Conservation (phyloP, 1,139 yeast species). For the Saccharomycopsis hybrid region DNA sequence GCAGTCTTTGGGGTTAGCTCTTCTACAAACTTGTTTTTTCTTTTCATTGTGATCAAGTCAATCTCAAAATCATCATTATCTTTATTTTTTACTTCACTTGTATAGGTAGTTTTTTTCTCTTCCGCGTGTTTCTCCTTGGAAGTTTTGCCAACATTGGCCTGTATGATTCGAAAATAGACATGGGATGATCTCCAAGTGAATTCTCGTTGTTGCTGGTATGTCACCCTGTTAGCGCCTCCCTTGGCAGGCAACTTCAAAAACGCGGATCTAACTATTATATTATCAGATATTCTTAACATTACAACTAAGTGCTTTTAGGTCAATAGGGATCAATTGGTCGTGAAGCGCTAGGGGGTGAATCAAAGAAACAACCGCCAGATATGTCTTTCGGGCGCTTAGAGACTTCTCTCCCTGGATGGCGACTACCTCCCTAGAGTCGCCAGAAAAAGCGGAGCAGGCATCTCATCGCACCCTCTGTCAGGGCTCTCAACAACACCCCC, state of each 20-base stretch:
- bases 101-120: neutral
- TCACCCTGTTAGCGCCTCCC: neutral
- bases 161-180: constrained; percentile 5
- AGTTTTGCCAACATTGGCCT: neutral
- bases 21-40: neutral
- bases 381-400: no score
- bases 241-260: neutral
- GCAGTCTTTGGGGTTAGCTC: no score
- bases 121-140: neutral
- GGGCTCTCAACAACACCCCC: no score
- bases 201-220: neutral
- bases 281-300: constrained; percentile 5
- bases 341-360: no score
- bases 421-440: no score
- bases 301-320: no score
- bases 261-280: neutral
- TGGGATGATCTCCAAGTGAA: constrained; percentile 1
- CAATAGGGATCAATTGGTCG: no score
- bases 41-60: constrained; percentile 17
- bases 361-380: no score
- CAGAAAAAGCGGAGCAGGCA: no score
- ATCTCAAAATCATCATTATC: constrained; percentile 14
- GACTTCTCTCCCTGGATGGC: no score
- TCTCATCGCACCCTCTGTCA: no score
- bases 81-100: neutral